Evolutionary conservation across 169 alveolate species (phyloP).

Genomic region (Theileria equi): DNA sequence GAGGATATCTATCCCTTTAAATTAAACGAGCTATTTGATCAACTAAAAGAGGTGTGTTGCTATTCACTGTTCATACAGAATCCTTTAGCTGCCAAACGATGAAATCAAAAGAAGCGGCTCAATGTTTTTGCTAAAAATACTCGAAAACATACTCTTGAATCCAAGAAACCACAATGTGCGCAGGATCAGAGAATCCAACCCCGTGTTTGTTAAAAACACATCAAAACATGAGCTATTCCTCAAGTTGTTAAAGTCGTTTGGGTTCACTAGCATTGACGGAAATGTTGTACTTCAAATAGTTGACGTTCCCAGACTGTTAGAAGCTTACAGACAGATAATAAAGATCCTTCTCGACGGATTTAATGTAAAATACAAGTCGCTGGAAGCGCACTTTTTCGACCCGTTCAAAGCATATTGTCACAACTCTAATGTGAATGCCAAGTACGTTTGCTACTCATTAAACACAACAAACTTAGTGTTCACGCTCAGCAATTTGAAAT

Average conservation of each 20-base stretch:
- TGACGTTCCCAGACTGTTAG: conserved; percentile 24
- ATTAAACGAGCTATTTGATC: neutral
- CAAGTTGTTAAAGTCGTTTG: conserved; percentile 19
- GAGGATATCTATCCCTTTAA: neutral
- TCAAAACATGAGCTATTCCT: conserved; percentile 12
- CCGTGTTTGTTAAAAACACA: conserved; percentile 12
- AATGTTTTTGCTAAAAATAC: conserved; percentile 31
- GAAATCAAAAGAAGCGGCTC: conserved; percentile 5
- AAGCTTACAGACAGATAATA: conserved; percentile 23
- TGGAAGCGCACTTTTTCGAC: conserved; percentile 60
- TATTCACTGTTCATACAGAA: neutral
- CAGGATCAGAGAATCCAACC: conserved; percentile 29
- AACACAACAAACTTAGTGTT: neutral
- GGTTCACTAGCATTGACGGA: conserved; percentile 32
- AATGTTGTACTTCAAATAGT: conserved; percentile 36
- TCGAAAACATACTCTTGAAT: conserved; percentile 42
- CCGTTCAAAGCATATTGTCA: conserved; percentile 63
- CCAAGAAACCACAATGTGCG: conserved; percentile 42
- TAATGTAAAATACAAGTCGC: conserved; percentile 16
- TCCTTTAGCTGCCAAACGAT: neutral
- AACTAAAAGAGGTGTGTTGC: conserved; percentile 9
- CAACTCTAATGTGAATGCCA: conserved; percentile 21
- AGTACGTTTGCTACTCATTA: conserved; percentile 2
- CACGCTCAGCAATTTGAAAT: conserved; percentile 7
- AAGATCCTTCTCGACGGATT: conserved; percentile 12